Base-by-base conservation (phyloP, 192 early-diverging fungal species). In the Phlyctochytrium arcticum region DNA sequence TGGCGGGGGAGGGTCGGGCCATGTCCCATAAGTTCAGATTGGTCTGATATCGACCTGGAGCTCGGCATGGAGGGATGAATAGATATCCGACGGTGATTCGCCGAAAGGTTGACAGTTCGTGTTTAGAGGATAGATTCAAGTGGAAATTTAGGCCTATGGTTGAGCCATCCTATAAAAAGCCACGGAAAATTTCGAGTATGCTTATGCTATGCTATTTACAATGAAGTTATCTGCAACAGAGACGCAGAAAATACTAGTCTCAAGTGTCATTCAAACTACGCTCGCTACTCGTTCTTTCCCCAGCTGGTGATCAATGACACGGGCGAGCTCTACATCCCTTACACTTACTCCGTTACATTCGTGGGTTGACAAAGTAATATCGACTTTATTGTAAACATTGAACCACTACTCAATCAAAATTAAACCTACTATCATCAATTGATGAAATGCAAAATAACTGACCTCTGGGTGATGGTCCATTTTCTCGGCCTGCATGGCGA, bases 381-480 rank as follows among this genome's bases (percentile, higher is more conserved):
- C 86, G 15, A 95, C 92, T 30, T 84, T 73, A 80, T 95, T 93
- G 76, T 98, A 98, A 27, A 98, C 94, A 83, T 94, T 76, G 54
- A 70, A 75, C 82, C 82, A 81, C 65, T 37, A 34, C 48, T 10
- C 26, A 17, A 51, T 36, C 5, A 62, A 49, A 55, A 30, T 34
- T 57, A 9, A 17, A 8, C 8, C n/a, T 19, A 17, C 19, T 53
- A 2, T 29, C 2, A 19, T 15, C 12, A 53, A 15, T 15, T 9
- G 8, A 57, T 34, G 12, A 57, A 2, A 23, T 33, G 35, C 55
- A 34, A 15, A n/a, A 0, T 19, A 17, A 27, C 59, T 26, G 17
- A 34, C 61, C 72, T 96, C 96, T 23, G 96, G 96, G 63, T 98
- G 96, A 73, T 98, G 96, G 63, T 95, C 90, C 70, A 85, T 80